Percentiles rank a stretch among this genome's conserved stretches.
Conservation (phyloP, 2,329 filamentous ascomycete genomes). For the Tolypocladium paradoxum region DNA sequence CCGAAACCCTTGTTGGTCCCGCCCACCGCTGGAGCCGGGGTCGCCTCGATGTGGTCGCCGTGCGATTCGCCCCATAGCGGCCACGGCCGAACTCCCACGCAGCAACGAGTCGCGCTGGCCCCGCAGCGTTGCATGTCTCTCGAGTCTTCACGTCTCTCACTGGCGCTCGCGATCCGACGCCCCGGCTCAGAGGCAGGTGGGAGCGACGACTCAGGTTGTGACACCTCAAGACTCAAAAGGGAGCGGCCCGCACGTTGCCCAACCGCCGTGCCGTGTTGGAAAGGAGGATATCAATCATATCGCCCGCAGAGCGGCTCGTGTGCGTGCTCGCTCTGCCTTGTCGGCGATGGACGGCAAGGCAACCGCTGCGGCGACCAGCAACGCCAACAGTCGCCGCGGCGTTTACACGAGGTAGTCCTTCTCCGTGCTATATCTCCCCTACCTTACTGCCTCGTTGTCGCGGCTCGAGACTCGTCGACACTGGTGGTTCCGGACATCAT, state of each 20-base stretch:
- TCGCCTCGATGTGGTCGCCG: neutral
- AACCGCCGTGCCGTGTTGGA: neutral
- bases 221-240: neutral
- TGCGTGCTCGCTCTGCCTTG: neutral
- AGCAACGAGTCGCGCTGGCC: neutral
- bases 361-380: neutral
- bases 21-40: neutral
- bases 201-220: neutral
- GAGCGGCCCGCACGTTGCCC: neutral
- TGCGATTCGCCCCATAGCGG: neutral
- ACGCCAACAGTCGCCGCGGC: neutral
- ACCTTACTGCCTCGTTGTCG: too few relatives aligned
- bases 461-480: neutral
- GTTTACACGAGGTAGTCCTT: neutral
- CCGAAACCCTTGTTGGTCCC: neutral
- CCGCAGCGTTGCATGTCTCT: neutral
- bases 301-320: neutral
- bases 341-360: neutral
- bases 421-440: too few relatives aligned
- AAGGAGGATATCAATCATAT: neutral
- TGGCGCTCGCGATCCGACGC: neutral
- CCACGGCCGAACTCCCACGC: neutral
- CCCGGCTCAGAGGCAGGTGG: neutral
- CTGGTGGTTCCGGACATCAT: neutral
- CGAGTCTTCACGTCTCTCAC: neutral